A percentile compares a stretch with the other conserved stretches of the same genome.
phyloP scores from a whole-genome alignment of 345 rosid genomes.

The Lagerstroemia speciosa region DNA sequence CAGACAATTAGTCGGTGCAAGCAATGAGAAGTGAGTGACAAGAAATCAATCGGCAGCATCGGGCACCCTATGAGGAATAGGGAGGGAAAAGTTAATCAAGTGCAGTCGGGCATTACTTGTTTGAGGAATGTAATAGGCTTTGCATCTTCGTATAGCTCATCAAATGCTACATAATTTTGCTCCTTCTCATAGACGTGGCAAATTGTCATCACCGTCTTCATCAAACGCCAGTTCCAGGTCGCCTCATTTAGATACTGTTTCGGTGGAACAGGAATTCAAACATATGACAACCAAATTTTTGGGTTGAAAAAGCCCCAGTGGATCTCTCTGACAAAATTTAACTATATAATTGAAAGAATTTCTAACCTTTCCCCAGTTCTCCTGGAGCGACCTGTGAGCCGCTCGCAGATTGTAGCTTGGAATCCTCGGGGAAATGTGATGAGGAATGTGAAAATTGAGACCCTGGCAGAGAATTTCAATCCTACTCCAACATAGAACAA shows the following conservation, averaged over 20 bases:
- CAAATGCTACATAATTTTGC: slow-evolving; percentile 60
- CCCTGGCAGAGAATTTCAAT: slow-evolving; percentile 83
- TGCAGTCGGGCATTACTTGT: slow-evolving; percentile 62
- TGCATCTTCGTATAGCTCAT: slow-evolving; percentile 57
- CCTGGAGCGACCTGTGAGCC: slow-evolving; percentile 68
- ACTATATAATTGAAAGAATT: neutral
- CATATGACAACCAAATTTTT: too few relatives aligned
- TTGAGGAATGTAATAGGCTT: slow-evolving; percentile 62
- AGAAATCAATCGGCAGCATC: too few relatives aligned
- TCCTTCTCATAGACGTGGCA: slow-evolving; percentile 76
- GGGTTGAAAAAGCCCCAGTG: neutral
- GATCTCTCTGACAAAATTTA: too few relatives aligned
- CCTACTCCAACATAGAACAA: slow-evolving; percentile 32
- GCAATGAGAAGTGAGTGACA: too few relatives aligned
- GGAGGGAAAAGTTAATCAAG: slow-evolving; percentile 16
- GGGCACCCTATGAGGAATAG: neutral
- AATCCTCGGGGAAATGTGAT: slow-evolving; percentile 71
- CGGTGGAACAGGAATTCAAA: neutral
- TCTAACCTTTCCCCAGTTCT: slow-evolving; percentile 88
- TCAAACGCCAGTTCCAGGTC: slow-evolving; percentile 82
- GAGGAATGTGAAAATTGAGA: slow-evolving; percentile 80
- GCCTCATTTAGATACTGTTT: slow-evolving; percentile 77
- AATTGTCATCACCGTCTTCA: slow-evolving; percentile 84
- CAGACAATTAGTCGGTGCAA: too few relatives aligned
- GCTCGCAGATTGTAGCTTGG: slow-evolving; percentile 76